Evolutionary conservation across 1,284 basidiomycete species (phyloP), one percentile per base, ranked within the genome.

Genomic region (Ustilago vetiveriae): DNA sequence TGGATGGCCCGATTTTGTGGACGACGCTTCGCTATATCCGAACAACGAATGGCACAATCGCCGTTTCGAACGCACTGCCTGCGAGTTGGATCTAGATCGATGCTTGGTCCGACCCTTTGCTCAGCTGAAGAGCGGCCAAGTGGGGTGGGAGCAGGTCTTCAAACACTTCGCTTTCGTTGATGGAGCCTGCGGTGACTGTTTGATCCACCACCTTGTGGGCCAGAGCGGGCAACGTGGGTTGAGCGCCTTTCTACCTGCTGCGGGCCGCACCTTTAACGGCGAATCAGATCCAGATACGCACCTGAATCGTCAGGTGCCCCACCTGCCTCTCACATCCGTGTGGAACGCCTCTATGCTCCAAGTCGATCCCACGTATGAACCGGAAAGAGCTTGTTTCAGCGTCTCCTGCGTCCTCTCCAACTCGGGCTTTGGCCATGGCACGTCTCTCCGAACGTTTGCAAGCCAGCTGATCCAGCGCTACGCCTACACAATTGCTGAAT

Each of bases 101-200:
- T 73, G 71, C 30, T 26, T 72, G 13, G n/a, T 60, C 7, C 13
- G 11, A 32, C 48, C 44, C 3, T 65, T 62, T 13, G 9, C 13
- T 2, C 19, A 30, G 14, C 11, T 39, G 35, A 21, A 40, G 14
- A 30, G 26, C 4, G 50, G 50, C 16, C 29, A 38, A 14, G 19
- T 54, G n/a, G 42, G n/a, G 6, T 69, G 66, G 66, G 59, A 69
- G 16, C 13, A 54, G 3, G 54, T 75, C 2, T 75, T 75, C 36
- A 70, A 66, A 48, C 39, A 41, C 23, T 69, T 75, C 19, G 42
- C 62, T 11, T 66, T 56, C 33, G 43, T 39, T 14, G 40, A 67
- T 37, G 30, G 47, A 3, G 35, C 33, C 4, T 75, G 73, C 39
- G 73, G 73, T 24, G 73, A 75, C 36, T 75, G 73, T 30, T 35